phyloP scores from a whole-genome alignment of 805 yeast genomes.

The Yamadazyma takamatsuzukensis region DNA sequence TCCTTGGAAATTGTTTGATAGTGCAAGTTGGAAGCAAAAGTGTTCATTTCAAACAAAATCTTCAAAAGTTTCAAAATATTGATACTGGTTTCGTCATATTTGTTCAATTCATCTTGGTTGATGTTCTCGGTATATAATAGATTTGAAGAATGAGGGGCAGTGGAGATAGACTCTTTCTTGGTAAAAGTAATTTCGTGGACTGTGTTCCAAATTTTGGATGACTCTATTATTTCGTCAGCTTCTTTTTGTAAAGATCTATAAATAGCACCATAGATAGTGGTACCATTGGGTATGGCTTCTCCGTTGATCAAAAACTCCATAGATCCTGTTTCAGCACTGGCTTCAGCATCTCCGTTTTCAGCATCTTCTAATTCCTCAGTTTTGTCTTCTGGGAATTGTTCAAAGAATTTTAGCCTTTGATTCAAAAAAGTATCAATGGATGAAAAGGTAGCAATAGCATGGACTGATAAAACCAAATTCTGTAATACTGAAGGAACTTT shows the following conservation, averaged over 20 bases:
- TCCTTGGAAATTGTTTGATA: conserved; percentile 7
- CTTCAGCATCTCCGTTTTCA: background rate
- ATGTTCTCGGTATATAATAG: conserved; percentile 9
- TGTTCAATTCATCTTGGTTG: conserved; percentile 18
- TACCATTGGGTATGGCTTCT: conserved; percentile 55
- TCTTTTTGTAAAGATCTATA: conserved; percentile 45
- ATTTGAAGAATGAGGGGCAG: conserved; percentile 9
- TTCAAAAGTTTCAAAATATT: conserved; percentile 48
- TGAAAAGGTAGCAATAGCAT: conserved; percentile 58
- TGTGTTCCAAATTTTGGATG: conserved; percentile 55
- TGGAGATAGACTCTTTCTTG: conserved; percentile 1
- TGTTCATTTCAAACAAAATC: conserved; percentile 40
- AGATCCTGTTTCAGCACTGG: conserved; percentile 2
- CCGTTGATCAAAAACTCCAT: conserved; percentile 49
- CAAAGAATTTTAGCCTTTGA: conserved; percentile 34
- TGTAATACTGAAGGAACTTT: conserved; percentile 22
- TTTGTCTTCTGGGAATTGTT: conserved; percentile 10
- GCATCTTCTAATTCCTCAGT: conserved; percentile 5
- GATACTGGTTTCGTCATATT: conserved; percentile 26
- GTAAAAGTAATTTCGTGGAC: conserved; percentile 31
- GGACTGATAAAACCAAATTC: conserved; percentile 45
- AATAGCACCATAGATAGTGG: conserved; percentile 75
- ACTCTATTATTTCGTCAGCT: conserved; percentile 39
- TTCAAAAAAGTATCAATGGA: conserved; percentile 47
- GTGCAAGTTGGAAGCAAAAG: conserved; percentile 9